Evolutionary conservation across 352 stramenopile genomes (phyloP).

Genomic region (Pythium biforme): DNA sequence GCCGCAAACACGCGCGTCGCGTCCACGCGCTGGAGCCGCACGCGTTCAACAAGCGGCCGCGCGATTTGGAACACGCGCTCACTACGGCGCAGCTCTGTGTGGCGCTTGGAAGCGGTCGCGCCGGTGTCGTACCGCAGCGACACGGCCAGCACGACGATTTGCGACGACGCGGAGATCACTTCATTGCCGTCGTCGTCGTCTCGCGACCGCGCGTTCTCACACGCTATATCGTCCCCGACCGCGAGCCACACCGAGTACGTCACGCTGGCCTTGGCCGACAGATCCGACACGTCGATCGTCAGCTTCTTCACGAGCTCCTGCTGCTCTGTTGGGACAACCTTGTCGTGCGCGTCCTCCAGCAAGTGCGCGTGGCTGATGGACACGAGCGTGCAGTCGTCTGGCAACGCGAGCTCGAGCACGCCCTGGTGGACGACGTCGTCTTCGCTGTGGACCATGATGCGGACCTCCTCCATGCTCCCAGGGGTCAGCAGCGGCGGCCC

Average conservation of each 20-base stretch:
- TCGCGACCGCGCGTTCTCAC: not conserved
- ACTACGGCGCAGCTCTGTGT: constrained; percentile 23
- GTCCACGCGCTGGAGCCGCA: constrained; percentile 18
- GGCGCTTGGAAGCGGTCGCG: constrained; percentile 1
- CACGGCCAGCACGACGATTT: constrained; percentile 10
- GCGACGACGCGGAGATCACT: not conserved
- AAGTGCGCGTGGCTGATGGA: constrained; percentile 15
- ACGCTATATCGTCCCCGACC: constrained; percentile 10
- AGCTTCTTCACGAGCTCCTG: constrained; percentile 13
- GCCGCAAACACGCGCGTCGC: constrained; percentile 20
- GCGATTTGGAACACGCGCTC: constrained; percentile 21
- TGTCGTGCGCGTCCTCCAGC: constrained; percentile 12
- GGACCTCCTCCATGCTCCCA: constrained; percentile 39
- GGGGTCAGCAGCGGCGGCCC: constrained; percentile 54
- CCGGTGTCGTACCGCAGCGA: constrained; percentile 26
- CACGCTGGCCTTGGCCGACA: not conserved
- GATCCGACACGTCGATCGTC: constrained; percentile 5
- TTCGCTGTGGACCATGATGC: constrained; percentile 43
- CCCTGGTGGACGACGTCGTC: constrained; percentile 47
- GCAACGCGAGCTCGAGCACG: constrained; percentile 45
- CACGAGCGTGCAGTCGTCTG: constrained; percentile 16
- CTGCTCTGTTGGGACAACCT: not conserved
- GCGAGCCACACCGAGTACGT: constrained; percentile 25
- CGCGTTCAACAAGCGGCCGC: constrained; percentile 5
- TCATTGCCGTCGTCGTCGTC: not conserved